phyloP scores from a whole-genome alignment of 2,329 filamentous ascomycete species.

The Monosporascus sp. region DNA sequence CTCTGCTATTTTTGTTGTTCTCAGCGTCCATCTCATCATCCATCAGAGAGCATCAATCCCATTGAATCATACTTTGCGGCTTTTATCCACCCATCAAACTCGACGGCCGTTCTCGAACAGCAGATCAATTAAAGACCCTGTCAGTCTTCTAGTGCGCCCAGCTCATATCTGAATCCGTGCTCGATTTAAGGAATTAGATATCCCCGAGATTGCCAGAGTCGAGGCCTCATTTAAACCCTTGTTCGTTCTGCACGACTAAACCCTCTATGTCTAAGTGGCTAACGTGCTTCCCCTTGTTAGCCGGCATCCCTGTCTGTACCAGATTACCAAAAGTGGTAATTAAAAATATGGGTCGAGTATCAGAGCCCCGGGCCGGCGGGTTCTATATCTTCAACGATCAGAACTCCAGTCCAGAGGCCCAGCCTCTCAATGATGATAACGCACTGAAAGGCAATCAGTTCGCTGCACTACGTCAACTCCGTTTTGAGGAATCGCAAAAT shows the following conservation, averaged over 20 bases:
- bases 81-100: conserved; percentile 4
- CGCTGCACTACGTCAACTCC: conserved; percentile 22
- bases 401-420: conserved; percentile 15
- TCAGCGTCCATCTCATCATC: neutral
- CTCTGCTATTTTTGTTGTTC: neutral
- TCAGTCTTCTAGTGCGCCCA: neutral
- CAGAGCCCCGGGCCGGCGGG: conserved; percentile 8
- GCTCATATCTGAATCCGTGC: conserved; percentile 12
- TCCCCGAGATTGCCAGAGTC: conserved; percentile 6
- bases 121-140: no score
- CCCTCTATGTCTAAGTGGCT: conserved; percentile 14
- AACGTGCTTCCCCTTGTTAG: conserved; percentile 1
- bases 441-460: conserved; percentile 6
- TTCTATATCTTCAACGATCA: conserved; percentile 23
- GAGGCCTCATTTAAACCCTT: conserved; percentile 17
- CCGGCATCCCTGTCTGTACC: conserved; percentile 10
- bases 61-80: neutral
- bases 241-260: conserved; percentile 11
- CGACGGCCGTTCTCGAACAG: no score
- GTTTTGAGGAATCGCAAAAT: conserved; percentile 25
- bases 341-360: conserved; percentile 16
- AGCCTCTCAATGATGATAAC: conserved; percentile 6
- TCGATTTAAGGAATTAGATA: neutral
- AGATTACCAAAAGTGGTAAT: conserved; percentile 9
- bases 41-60: neutral